Base-by-base conservation (phyloP, 139 green algal genomes). In the Chara braunii region DNA sequence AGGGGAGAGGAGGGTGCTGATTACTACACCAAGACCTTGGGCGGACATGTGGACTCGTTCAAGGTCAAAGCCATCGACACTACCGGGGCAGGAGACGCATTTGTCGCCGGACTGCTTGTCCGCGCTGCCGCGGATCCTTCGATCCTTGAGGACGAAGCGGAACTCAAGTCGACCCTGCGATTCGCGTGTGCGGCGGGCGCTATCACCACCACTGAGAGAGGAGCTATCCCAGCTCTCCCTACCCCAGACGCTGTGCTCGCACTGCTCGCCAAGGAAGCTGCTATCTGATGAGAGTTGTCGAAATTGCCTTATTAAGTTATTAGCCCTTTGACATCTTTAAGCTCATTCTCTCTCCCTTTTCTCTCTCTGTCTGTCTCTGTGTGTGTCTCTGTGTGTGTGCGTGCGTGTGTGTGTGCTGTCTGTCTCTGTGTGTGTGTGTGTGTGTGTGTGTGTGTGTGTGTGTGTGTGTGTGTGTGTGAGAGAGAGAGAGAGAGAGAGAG, bases 21-120 rank as follows among this genome's bases (percentile, higher is more conserved):
- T 26, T 74, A 74, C 35, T 74, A 74, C 65, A 64, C 58, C 8
- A 7, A 72, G n/a, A n/a, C n/a, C n/a, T n/a, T n/a, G n/a, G n/a
- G n/a, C n/a, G n/a, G n/a, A n/a, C n/a, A n/a, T n/a, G n/a, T n/a
- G n/a, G n/a, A n/a, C n/a, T n/a, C n/a, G n/a, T n/a, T 74, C 0
- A 32, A 60, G 22, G 65, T 74, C 42, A 31, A 72, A 28, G 58
- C 54, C 31, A 42, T 74, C 0, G 65, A 74, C 44, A 61, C 65
- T 26, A 74, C 65, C 12, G 65, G 65, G 4, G 65, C 65, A 29
- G 65, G 65, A 0, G 65, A 74, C 31, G 65, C 65, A 0, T 74
- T 74, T 70, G 65, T 74, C 24, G 65, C 65, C 14, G 65, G 65
- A 3, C 60, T 74, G 35, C 65, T 74, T 12, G 35, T 7, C 42